Evolutionary conservation across 2,329 filamentous ascomycete species (phyloP).

Genomic region (Paramyrothecium roridum): DNA sequence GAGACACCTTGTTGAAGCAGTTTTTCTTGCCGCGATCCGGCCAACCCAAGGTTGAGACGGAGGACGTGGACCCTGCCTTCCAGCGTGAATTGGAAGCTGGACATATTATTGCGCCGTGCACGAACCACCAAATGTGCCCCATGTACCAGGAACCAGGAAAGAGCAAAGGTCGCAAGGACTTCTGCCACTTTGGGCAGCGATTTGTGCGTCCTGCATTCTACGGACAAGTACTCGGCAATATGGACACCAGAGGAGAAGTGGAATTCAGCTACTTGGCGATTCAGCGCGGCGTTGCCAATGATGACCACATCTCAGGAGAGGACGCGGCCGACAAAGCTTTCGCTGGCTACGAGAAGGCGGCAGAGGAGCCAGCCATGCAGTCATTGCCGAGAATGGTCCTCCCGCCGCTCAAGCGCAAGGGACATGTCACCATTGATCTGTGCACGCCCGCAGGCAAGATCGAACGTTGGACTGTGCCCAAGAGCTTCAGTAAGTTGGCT

Average conservation of each 20-base stretch:
- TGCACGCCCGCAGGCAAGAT: constrained; percentile 84
- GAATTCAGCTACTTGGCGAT: constrained; percentile 88
- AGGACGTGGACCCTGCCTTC: constrained; percentile 36
- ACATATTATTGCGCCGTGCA: constrained; percentile 74
- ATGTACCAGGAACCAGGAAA: constrained; percentile 78
- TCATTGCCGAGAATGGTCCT: constrained; percentile 76
- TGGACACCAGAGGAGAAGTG: constrained; percentile 84
- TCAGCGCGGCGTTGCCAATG: constrained; percentile 62
- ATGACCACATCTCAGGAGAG: constrained; percentile 40
- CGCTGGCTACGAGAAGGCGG: constrained; percentile 61
- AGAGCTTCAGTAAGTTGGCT: constrained; percentile 74
- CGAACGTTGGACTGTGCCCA: constrained; percentile 91
- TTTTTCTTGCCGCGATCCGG: constrained; percentile 58
- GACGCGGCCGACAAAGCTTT: constrained; percentile 66
- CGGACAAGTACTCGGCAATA: constrained; percentile 68
- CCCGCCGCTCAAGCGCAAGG: constrained; percentile 79
- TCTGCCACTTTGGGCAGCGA: constrained; percentile 86
- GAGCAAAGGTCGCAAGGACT: constrained; percentile 75
- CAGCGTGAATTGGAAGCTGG: constrained; percentile 52
- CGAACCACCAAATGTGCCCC: constrained; percentile 82
- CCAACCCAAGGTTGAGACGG: constrained; percentile 23
- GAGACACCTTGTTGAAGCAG: constrained; percentile 72
- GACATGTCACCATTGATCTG: constrained; percentile 85
- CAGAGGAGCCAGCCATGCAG: constrained; percentile 51
- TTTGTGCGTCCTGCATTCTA: constrained; percentile 82